These are phyloP conservation scores for Fusarium piperis DNA, from an alignment of 2,329 filamentous ascomycete species.

Conservation along the genomic window DNA sequence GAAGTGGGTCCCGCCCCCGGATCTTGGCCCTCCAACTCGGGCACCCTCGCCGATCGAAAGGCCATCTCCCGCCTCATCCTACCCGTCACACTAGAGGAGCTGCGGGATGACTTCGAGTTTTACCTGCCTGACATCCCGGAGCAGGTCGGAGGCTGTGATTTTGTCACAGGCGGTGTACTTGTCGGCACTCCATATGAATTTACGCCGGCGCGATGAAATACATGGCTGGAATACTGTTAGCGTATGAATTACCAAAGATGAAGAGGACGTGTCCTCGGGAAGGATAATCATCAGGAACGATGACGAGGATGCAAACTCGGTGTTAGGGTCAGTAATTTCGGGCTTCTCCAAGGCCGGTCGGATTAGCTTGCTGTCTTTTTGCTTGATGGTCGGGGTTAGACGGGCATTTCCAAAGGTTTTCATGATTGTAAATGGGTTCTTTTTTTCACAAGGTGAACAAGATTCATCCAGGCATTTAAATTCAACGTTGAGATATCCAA, in stretches of 20 bases:
- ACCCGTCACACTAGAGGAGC: slow-evolving; percentile 44
- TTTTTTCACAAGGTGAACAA: slow-evolving; percentile 19
- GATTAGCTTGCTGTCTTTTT: slow-evolving; percentile 6
- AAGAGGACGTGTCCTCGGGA: not conserved
- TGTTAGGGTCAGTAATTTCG: slow-evolving; percentile 25
- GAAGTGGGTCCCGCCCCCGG: slow-evolving; percentile 36
- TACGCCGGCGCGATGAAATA: slow-evolving; percentile 22
- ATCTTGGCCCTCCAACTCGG: slow-evolving; percentile 40
- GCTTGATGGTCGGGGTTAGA: slow-evolving; percentile 24
- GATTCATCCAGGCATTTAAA: slow-evolving; percentile 34
- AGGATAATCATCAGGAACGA: slow-evolving; percentile 9
- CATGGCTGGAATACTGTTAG: not conserved
- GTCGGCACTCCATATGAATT: slow-evolving; percentile 16
- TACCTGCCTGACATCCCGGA: slow-evolving; percentile 45
- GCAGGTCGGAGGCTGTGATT: slow-evolving; percentile 43
- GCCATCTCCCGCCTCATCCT: slow-evolving; percentile 46
- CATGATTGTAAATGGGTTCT: slow-evolving; percentile 16
- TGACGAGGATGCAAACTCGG: slow-evolving; percentile 29
- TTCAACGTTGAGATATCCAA: slow-evolving; percentile 35
- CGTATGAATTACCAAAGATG: not conserved
- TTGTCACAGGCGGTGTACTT: slow-evolving; percentile 30
- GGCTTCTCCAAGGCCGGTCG: slow-evolving; percentile 7
- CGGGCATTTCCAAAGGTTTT: slow-evolving; percentile 22
- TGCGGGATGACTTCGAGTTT: slow-evolving; percentile 46
- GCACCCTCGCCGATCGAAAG: slow-evolving; percentile 46